phyloP scores from a whole-genome alignment of 2,329 filamentous ascomycete species.

The Aspergillus sp. region DNA sequence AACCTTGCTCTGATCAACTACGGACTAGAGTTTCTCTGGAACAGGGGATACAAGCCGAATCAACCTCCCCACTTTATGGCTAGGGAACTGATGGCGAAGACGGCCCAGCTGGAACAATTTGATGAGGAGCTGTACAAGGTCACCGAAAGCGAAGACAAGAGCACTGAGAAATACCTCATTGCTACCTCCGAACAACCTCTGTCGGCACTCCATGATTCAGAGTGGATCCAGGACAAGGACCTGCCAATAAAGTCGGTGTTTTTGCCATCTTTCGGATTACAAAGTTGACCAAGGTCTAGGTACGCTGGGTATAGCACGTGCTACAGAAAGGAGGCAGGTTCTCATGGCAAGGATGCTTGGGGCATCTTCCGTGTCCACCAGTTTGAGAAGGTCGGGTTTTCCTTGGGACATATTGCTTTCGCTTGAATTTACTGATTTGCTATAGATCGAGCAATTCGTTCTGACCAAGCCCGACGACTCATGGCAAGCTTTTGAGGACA shows the following conservation, averaged over 20 bases:
- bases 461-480: slow-evolving; percentile 79
- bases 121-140: slow-evolving; percentile 99
- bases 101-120: slow-evolving; percentile 91
- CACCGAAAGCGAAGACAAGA: slow-evolving; percentile 67
- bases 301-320: slow-evolving; percentile 89
- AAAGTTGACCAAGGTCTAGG: slow-evolving; percentile 19
- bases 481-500: slow-evolving; percentile 86
- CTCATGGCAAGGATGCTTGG: slow-evolving; percentile 89
- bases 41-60: slow-evolving; percentile 70
- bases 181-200: slow-evolving; percentile 92
- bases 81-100: slow-evolving; percentile 94
- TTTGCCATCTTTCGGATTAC: neutral
- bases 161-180: slow-evolving; percentile 75
- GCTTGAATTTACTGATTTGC: slow-evolving; percentile 5
- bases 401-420: neutral
- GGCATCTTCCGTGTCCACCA: slow-evolving; percentile 97
- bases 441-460: slow-evolving; percentile 64
- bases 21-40: slow-evolving; percentile 76
- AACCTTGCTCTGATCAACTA: slow-evolving; percentile 95
- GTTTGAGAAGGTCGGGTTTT: slow-evolving; percentile 67
- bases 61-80: slow-evolving; percentile 93
- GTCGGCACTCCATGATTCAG: slow-evolving; percentile 81
- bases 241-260: slow-evolving; percentile 79
- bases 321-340: slow-evolving; percentile 90
- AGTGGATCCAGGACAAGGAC: slow-evolving; percentile 79